Evolutionary conservation across 306 rosid species (phyloP).

Genomic region (Clitoria ternatea): DNA sequence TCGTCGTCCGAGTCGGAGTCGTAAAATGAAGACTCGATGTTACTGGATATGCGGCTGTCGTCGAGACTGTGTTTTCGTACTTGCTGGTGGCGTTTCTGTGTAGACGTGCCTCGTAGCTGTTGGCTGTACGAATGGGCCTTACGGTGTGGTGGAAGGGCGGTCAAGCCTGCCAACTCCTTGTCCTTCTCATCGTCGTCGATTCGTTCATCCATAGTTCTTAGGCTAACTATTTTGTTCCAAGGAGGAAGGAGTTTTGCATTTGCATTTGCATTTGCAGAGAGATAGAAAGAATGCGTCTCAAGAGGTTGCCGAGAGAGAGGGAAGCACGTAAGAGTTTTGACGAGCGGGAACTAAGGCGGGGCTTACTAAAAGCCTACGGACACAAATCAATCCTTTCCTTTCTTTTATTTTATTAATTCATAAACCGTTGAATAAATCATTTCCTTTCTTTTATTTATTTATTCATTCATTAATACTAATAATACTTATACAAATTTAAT

Average conservation of each 20-base stretch:
- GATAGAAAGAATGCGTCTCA: slow-evolving; percentile 29
- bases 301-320: slow-evolving; percentile 32
- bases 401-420: no score
- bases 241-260: not conserved
- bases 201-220: slow-evolving; percentile 54
- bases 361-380: slow-evolving; percentile 38
- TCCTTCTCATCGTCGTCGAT: slow-evolving; percentile 70
- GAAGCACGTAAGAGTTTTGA: slow-evolving; percentile 24
- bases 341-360: slow-evolving; percentile 36
- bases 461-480: no score
- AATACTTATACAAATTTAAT: no score
- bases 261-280: not conserved
- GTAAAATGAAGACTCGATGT: slow-evolving; percentile 19
- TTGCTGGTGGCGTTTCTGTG: slow-evolving; percentile 44
- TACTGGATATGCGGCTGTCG: slow-evolving; percentile 44
- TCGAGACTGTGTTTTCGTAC: slow-evolving; percentile 89
- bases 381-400: slow-evolving; percentile 20
- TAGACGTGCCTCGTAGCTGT: slow-evolving; percentile 51
- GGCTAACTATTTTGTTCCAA: not conserved
- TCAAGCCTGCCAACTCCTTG: slow-evolving; percentile 51
- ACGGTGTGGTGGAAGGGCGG: slow-evolving; percentile 59
- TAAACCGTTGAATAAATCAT: no score
- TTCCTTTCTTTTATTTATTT: no score
- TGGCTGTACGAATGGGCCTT: slow-evolving; percentile 91
- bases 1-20: slow-evolving; percentile 64